Evolutionary conservation across 129 eudicot genomes (phyloP), one percentile per base, ranked within the genome.

Genomic region (Solidago caesia): DNA sequence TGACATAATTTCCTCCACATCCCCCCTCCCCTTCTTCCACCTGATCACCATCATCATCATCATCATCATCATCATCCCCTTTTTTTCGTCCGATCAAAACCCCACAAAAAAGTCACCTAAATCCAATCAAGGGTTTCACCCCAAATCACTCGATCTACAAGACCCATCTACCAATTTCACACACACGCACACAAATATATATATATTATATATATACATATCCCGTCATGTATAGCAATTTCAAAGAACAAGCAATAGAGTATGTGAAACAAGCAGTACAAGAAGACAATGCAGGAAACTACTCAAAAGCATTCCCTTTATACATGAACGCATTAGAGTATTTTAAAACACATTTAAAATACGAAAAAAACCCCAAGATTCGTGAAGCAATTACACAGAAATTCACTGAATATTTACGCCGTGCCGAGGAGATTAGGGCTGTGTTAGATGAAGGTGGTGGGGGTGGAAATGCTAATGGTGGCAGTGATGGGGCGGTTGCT

Each of bases 271-370:
- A 92, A 80, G 96, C 97, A 0, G 97, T 89, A 26, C 76, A 84
- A 47, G 97, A 92, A 68, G 97, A 92, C 70, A 92, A 92, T 75
- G 91, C 91, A 42, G 97, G 97, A 14, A 89, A 92, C 52, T 92
- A 92, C 73, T 80, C 91, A 62, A 89, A 84, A 41, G 97, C 97
- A 10, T 92, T 89, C 45, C 96, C 97, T 13, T 41, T 89, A 25
- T 92, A 89, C 72, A 92, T 92, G 96, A 92, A 89, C 81, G 97
- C 97, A 1, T 77, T 92, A 69, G 97, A 92, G 81, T 92, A 92
- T 76, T 92, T 92, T 84, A 87, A 85, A 27, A 89, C 97, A 12
- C 97, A 92, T 66, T 75, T 92, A 64, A 92, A 92, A 80, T 92
- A 92, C 83, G 96, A 92, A 58, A 92, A 92, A 76, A 92, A 92